These are phyloP conservation scores for Calonectria montana DNA, from an alignment of 2,329 filamentous ascomycete genomes.

Conservation along the genomic window DNA sequence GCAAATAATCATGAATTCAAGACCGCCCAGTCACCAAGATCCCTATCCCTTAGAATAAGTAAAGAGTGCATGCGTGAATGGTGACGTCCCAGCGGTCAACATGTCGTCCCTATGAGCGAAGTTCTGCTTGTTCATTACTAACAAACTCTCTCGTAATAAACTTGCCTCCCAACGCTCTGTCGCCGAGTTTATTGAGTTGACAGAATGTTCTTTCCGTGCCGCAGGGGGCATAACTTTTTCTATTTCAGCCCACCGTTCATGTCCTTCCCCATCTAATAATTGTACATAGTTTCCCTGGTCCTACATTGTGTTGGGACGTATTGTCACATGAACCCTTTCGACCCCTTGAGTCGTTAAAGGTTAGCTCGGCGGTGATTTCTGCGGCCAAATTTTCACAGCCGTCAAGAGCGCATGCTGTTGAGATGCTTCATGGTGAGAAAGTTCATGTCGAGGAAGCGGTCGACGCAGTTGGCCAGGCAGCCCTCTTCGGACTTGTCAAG, in stretches of 20 bases:
- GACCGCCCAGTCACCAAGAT: conserved; percentile 40
- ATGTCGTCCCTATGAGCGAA: background rate
- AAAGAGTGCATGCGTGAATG: background rate
- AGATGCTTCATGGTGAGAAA: conserved; percentile 87
- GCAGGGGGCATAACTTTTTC: background rate
- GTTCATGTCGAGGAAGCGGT: conserved; percentile 92
- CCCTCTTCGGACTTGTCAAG: conserved; percentile 83
- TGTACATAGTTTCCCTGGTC: background rate
- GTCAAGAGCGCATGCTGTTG: conserved; percentile 64
- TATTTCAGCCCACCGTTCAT: background rate
- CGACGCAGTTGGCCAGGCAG: conserved; percentile 93
- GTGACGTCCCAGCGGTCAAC: too few species aligned
- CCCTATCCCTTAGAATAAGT: background rate
- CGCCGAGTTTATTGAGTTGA: background rate
- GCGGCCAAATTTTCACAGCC: background rate
- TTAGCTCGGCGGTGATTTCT: background rate
- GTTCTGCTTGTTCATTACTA: background rate
- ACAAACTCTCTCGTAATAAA: background rate
- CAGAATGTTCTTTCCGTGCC: background rate
- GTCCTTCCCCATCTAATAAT: conserved; percentile 2
- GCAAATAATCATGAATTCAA: conserved; percentile 51
- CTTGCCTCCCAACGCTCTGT: background rate
- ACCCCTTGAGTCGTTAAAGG: background rate
- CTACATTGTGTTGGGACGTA: background rate
- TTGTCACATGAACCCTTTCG: background rate